phyloP scores from a whole-genome alignment of 139 green algal species.

The Asterochloris erici region DNA sequence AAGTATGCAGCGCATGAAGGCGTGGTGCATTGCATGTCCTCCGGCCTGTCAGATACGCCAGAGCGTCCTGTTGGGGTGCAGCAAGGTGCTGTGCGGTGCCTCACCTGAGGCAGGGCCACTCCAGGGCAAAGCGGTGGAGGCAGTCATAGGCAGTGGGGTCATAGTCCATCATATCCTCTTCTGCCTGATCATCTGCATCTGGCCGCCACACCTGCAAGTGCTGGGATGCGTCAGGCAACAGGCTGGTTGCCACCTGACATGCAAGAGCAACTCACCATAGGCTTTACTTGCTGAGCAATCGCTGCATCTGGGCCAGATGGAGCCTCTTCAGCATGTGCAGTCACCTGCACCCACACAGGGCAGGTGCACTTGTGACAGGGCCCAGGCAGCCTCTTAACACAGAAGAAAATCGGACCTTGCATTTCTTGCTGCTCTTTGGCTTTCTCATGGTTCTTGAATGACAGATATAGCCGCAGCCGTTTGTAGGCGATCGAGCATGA shows the following conservation, averaged over 20 bases:
- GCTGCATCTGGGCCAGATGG: neutral
- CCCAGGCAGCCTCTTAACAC: too few relatives aligned
- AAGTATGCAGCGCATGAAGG: too few relatives aligned
- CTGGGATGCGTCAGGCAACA: neutral
- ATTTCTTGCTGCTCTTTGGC: too few relatives aligned
- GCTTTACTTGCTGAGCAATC: neutral
- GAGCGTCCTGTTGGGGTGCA: neutral
- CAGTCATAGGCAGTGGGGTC: constrained; percentile 95
- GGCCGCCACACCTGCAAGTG: constrained; percentile 64
- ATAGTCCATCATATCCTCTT: constrained; percentile 93
- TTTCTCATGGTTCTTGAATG: too few relatives aligned
- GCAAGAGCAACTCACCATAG: neutral
- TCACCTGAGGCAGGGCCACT: constrained; percentile 93
- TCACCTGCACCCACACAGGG: neutral
- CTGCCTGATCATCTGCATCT: constrained; percentile 64
- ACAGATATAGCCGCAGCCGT: too few relatives aligned
- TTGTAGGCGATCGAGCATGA: too few relatives aligned
- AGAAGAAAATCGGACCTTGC: too few relatives aligned
- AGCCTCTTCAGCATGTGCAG: neutral
- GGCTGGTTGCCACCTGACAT: neutral
- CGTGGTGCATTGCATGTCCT: too few relatives aligned
- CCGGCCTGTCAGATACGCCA: too few relatives aligned
- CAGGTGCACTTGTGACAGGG: too few relatives aligned
- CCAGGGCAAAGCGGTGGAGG: constrained; percentile 76
- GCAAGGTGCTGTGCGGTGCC: neutral